Base-by-base conservation (phyloP, 2,329 filamentous ascomycete genomes). In the Arachnomyces sp. region DNA sequence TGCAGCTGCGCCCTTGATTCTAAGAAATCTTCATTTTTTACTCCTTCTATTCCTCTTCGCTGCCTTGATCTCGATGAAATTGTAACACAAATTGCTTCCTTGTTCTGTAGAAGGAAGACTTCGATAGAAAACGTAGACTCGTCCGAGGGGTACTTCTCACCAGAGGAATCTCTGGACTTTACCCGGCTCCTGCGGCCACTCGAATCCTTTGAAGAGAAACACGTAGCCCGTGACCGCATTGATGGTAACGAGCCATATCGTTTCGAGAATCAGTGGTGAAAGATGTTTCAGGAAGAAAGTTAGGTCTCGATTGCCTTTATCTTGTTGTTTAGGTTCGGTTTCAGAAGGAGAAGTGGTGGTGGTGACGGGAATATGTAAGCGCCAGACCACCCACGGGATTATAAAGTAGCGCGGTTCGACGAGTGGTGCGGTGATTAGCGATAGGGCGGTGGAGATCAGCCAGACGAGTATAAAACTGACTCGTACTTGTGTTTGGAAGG, bases 401-500 rank as follows among this genome's bases (percentile, higher is more conserved):
- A 98, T 93, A 61, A 94, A 94, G 63, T 98, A 98, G 11, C 92
- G 77, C 11, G 92, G 92, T 60, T 98, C 92, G 7, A 98, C 90
- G 1, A 98, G 74, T 0, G 92, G 89, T 0, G 92, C 89, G 1
- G 87, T 92, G 40, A 94, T 67, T 9, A 98, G 74, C 0, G 85
- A 90, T 3, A 94, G 70, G 0, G 81, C 57, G 0, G 88, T 88
- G 0, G 89, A 75, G 3, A 79, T 64, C 6, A 94, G 59, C 71
- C 74, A 81, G 20, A 81, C 62, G 15, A 80, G 55, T 9, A 77
- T 61, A 50, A 79, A 81, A 51, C 70, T 72, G 31, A 66, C 64
- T 14, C 59, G 59, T 2, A 61, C 55, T 9, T 51, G 38, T n/a
- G 48, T 38, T 57, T 47, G 3, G 57, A 45, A 33, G 49, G 49